Percentiles rank a stretch among this genome's conserved stretches.
phyloP scores from a whole-genome alignment of 208 protist species.

The Tetramitus jugosus region DNA sequence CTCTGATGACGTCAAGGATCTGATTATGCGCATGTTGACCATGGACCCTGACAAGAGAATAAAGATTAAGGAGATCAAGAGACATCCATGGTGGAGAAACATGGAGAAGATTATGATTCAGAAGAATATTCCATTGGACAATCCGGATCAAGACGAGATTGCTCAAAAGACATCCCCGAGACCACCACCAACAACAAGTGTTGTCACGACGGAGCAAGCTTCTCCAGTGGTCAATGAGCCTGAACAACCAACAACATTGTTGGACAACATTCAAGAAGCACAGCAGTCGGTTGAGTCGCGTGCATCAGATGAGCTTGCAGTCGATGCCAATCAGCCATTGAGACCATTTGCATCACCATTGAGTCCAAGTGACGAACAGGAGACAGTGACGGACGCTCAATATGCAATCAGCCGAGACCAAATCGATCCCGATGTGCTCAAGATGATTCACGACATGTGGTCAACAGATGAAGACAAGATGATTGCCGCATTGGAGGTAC shows the following conservation, averaged over 20 bases:
- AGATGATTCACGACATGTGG: not conserved
- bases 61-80: constrained; percentile 52
- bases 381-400: not conserved
- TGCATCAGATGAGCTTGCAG: too few species aligned
- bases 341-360: too few species aligned
- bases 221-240: too few species aligned
- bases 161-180: not conserved
- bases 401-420: not conserved
- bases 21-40: constrained; percentile 55
- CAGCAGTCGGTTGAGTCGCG: too few species aligned
- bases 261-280: too few species aligned
- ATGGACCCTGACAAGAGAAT: constrained; percentile 47
- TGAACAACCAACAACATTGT: too few species aligned
- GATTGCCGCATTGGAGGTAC: not conserved
- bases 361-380: not conserved
- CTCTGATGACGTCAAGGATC: constrained; percentile 40
- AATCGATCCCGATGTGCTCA: not conserved
- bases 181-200: not conserved
- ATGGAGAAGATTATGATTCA: not conserved
- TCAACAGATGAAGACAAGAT: not conserved
- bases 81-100: constrained; percentile 47
- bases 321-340: too few species aligned
- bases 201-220: too few species aligned
- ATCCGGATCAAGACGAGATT: too few species aligned
- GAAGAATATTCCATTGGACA: too few species aligned